Conservation (phyloP, 2,329 filamentous ascomycete genomes). For the Rutstroemia sp. region DNA sequence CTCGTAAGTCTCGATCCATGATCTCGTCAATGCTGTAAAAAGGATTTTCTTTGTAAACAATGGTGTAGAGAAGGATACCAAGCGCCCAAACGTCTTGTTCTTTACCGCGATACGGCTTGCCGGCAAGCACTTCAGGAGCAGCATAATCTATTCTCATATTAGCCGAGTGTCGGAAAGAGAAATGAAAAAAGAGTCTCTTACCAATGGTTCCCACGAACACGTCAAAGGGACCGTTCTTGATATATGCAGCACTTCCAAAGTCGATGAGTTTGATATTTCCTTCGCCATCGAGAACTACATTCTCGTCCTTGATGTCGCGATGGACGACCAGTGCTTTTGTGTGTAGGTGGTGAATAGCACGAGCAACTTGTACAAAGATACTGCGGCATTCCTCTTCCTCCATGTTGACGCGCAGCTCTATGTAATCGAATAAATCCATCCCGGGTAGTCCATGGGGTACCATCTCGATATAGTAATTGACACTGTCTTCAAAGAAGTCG, state of each 20-base stretch:
- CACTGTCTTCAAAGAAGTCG: conserved; percentile 69
- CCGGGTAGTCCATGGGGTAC: conserved; percentile 87
- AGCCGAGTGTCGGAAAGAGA: background rate
- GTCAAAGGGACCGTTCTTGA: conserved; percentile 96
- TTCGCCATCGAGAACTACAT: conserved; percentile 91
- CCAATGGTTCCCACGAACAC: conserved; percentile 98
- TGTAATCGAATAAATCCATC: conserved; percentile 99
- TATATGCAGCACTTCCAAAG: conserved; percentile 96
- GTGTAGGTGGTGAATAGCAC: conserved; percentile 85
- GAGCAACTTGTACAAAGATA: conserved; percentile 90
- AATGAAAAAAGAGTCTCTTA: conserved; percentile 37
- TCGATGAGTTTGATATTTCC: conserved; percentile 96
- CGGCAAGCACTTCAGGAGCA: conserved; percentile 92
- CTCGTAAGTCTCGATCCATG: conserved; percentile 89
- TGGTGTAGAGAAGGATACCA: conserved; percentile 94
- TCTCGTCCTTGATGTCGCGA: conserved; percentile 98
- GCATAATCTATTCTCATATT: conserved; percentile 68
- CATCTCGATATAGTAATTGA: conserved; percentile 99
- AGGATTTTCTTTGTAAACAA: conserved; percentile 98
- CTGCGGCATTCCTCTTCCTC: conserved; percentile 87
- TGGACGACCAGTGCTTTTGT: conserved; percentile 88
- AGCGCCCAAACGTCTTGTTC: conserved; percentile 98
- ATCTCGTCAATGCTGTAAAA: conserved; percentile 99
- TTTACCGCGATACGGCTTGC: conserved; percentile 85
- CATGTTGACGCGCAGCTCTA: conserved; percentile 94